Evolutionary conservation across 1,139 yeast genomes (phyloP).

Genomic region (Debaryomyces sp.): DNA sequence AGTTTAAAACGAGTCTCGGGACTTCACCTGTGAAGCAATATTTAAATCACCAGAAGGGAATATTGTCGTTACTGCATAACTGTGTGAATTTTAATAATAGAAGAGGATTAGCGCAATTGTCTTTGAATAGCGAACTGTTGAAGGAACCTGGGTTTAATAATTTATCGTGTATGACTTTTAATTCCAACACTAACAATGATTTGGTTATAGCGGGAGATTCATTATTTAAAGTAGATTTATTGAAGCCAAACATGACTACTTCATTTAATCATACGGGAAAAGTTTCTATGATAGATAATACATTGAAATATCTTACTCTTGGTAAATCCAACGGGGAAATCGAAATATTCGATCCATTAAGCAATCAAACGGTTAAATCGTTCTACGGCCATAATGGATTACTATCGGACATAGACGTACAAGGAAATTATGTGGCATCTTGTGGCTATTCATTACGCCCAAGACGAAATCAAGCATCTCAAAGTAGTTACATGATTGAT

Average conservation of each 20-base stretch:
- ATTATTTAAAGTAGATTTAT: constrained; percentile 62
- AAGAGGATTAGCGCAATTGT: constrained; percentile 54
- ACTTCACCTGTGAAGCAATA: constrained; percentile 50
- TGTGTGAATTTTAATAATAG: constrained; percentile 58
- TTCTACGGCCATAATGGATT: constrained; percentile 77
- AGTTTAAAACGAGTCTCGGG: constrained; percentile 48
- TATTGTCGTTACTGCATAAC: constrained; percentile 56
- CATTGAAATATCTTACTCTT: constrained; percentile 52
- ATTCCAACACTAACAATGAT: constrained; percentile 37
- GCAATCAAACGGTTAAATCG: constrained; percentile 54
- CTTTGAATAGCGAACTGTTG: constrained; percentile 30
- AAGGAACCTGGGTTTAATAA: constrained; percentile 26
- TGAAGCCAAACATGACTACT: constrained; percentile 44
- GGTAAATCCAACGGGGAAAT: constrained; percentile 72
- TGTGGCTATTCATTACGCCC: constrained; percentile 76
- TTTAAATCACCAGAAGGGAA: constrained; percentile 57
- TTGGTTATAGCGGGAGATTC: constrained; percentile 38
- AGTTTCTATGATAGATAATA: constrained; percentile 33
- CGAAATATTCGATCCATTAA: constrained; percentile 75
- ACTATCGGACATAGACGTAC: constrained; percentile 75
- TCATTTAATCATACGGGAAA: constrained; percentile 35
- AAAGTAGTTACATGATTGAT: constrained; percentile 50
- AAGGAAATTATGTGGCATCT: constrained; percentile 76
- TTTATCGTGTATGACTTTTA: constrained; percentile 43
- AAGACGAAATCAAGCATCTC: constrained; percentile 23